Base-by-base conservation (phyloP, 2,329 filamentous ascomycete genomes). In the Claviceps fusiformis region DNA sequence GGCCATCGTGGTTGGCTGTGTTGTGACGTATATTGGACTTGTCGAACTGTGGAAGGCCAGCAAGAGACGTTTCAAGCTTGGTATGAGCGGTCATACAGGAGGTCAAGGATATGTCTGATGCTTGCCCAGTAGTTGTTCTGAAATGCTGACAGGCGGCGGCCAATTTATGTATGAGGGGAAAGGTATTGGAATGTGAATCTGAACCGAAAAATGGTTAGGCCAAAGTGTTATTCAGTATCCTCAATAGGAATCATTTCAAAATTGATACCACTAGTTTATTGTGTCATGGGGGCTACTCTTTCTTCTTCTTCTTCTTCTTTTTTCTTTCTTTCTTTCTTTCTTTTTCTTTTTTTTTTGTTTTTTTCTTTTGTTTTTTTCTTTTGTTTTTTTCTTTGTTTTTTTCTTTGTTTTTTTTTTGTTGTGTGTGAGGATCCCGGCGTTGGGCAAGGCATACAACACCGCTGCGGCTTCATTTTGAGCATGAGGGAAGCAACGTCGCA, bases 41-140 rank as follows among this genome's bases (percentile, higher is more conserved):
- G 74, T 87, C 2, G 86, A 89, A 70, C 61, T 63, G 0, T 89
- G 85, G 83, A 89, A 89, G 71, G 84, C 78, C 54, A 69, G 72
- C 15, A 89, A 89, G 74, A 71, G 84, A 39, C 64, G 70, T 15
- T 67, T 73, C 41, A 59, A 62, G 4, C 62, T 73, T 15, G 72
- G 71, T 4, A 53, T 68, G n/a, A 62, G 64, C 43, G 57, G 57
- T 43, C 59, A 62, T 35, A 47, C 50, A 3, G 29, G 33, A 37
- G 41, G 29, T 5, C 41, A 44, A 37, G 49, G 44, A 49, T n/a
- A 57, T 19, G 49, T 54, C 37, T 57, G 50, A 39, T 47, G 29
- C 33, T 48, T 19, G 50, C 6, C 29, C n/a, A 48, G 7, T 37
- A 51, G 43, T 48, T 8, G 19, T 4, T 13, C 31, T 33, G 24